These are phyloP conservation scores for Ceratocystis variospora DNA, from an alignment of 2,329 filamentous ascomycete species.

Conservation along the genomic window DNA sequence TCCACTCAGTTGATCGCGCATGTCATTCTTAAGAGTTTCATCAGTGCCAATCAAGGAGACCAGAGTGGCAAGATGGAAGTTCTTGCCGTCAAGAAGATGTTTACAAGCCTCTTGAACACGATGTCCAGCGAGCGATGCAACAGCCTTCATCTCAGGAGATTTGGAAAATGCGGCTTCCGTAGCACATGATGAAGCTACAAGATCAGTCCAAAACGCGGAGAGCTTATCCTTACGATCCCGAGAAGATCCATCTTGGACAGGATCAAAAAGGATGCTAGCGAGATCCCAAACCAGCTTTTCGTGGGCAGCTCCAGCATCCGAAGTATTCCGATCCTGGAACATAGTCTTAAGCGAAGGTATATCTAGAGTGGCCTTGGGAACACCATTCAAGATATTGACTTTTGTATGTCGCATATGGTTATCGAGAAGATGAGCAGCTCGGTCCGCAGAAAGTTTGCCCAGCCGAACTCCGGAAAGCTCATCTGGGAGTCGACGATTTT, in stretches of 20 bases:
- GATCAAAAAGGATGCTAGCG: slow-evolving; percentile 74
- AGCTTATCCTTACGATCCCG: slow-evolving; percentile 47
- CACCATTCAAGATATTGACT: slow-evolving; percentile 39
- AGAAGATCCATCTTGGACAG: slow-evolving; percentile 26
- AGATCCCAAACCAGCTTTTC: slow-evolving; percentile 76
- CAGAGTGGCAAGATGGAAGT: slow-evolving; percentile 74
- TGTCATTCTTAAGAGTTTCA: slow-evolving; percentile 54
- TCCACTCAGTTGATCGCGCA: slow-evolving; percentile 64
- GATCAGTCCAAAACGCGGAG: slow-evolving; percentile 49
- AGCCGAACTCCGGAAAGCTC: slow-evolving; percentile 51
- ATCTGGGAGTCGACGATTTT: slow-evolving; percentile 46
- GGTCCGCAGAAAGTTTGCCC: slow-evolving; percentile 46
- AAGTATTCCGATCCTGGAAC: slow-evolving; percentile 31
- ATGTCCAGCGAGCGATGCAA: slow-evolving; percentile 66
- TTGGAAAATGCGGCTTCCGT: slow-evolving; percentile 44
- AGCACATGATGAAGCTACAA: slow-evolving; percentile 48
- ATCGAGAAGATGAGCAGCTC: slow-evolving; percentile 40
- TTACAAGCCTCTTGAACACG: slow-evolving; percentile 73
- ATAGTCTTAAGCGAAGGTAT: slow-evolving; percentile 27
- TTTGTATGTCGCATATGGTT: slow-evolving; percentile 43
- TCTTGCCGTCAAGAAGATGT: slow-evolving; percentile 56
- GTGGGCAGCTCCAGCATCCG: slow-evolving; percentile 37
- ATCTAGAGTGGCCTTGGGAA: slow-evolving; percentile 45
- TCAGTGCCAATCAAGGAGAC: slow-evolving; percentile 70
- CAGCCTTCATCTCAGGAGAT: slow-evolving; percentile 66